Conservation (phyloP, 2,329 filamentous ascomycete genomes). For the Exophiala phaeomuriformis region DNA sequence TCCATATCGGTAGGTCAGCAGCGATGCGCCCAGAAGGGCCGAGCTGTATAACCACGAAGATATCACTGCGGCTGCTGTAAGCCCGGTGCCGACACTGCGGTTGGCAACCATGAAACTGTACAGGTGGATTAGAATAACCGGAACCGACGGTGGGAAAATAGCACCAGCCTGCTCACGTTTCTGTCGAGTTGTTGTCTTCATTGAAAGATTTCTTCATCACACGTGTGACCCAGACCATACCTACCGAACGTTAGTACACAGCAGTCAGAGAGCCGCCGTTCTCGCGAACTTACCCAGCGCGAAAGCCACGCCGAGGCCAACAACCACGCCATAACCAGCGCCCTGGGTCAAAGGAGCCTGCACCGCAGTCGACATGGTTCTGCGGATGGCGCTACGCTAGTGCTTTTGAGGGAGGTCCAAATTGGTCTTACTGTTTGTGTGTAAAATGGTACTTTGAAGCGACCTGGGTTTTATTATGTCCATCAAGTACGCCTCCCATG, state of each 20-base stretch:
- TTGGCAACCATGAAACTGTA: neutral
- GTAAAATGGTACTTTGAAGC: too few relatives aligned
- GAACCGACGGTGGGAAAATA: neutral
- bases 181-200: neutral
- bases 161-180: neutral
- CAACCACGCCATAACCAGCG: neutral
- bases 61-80: neutral
- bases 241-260: neutral
- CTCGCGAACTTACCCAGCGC: neutral
- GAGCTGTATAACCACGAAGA: neutral
- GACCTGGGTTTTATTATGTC: too few relatives aligned
- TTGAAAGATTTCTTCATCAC: neutral
- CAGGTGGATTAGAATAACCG: neutral
- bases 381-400: too few relatives aligned
- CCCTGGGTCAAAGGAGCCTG: neutral
- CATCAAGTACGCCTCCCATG: too few relatives aligned
- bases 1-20: slow-evolving; percentile 39
- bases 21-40: neutral
- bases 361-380: too few relatives aligned
- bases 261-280: neutral
- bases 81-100: neutral
- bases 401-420: too few relatives aligned
- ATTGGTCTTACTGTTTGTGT: too few relatives aligned
- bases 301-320: neutral
- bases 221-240: neutral